Percentiles rank a stretch among this genome's conserved stretches.
Evolutionary conservation across 176 grass and related monocot species (phyloP).

Genomic region (Otatea glauca): DNA sequence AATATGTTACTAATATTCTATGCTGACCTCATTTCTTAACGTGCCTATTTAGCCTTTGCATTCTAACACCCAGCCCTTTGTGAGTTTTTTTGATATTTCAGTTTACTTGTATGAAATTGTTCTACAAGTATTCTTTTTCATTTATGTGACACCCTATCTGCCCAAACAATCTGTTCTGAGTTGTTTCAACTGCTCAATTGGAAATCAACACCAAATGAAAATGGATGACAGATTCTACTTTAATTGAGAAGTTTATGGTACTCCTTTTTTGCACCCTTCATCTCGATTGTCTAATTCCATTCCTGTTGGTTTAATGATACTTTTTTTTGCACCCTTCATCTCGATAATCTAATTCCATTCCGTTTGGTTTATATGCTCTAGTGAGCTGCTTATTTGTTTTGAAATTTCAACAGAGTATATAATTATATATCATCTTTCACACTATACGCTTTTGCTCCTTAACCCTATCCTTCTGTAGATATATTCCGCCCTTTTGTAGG

Average conservation of each 20-base stretch:
- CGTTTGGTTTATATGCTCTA: background rate
- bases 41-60: background rate
- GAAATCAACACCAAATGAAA: background rate
- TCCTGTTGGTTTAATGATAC: background rate
- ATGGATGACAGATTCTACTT: background rate
- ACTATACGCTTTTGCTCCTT: conserved; percentile 46
- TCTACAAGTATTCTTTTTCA: background rate
- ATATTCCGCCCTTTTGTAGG: conserved; percentile 99
- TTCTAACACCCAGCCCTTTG: background rate
- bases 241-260: background rate
- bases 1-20: background rate
- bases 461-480: conserved; percentile 58
- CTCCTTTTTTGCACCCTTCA: background rate
- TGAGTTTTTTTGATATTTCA: background rate
- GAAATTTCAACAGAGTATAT: background rate
- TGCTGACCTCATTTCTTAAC: background rate
- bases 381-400: background rate
- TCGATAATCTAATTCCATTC: background rate
- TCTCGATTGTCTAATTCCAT: background rate
- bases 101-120: background rate
- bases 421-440: conserved; percentile 4
- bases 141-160: background rate
- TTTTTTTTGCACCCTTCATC: conserved; percentile 4
- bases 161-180: background rate
- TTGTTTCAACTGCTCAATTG: background rate